phyloP scores from a whole-genome alignment of 108 stramenopile species.

The Skeletonema potamos region DNA sequence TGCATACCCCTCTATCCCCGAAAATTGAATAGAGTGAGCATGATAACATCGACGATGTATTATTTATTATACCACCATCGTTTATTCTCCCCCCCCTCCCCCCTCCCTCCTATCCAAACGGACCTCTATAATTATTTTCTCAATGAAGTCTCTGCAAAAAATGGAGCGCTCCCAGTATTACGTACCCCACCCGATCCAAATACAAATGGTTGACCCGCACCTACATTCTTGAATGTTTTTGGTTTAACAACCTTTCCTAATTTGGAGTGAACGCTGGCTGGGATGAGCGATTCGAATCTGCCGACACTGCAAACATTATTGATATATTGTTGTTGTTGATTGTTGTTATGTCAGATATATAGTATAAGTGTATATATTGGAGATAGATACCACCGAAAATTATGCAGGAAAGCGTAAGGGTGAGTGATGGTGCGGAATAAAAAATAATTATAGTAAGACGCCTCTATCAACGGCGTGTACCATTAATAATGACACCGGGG shows the following conservation, averaged over 20 bases:
- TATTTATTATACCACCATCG: no score
- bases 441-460: background rate
- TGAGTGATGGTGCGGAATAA: background rate
- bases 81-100: background rate
- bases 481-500: background rate
- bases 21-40: no score
- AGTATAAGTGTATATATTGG: background rate
- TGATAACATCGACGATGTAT: no score
- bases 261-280: conserved; percentile 18
- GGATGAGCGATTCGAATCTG: conserved; percentile 30
- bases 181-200: conserved; percentile 3
- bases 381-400: background rate
- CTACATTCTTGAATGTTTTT: conserved; percentile 17
- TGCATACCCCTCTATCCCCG: background rate
- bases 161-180: background rate
- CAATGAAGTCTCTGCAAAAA: conserved; percentile 29
- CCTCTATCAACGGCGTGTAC: background rate
- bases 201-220: conserved; percentile 19
- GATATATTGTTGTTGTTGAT: background rate
- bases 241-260: conserved; percentile 25
- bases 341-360: background rate
- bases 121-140: conserved; percentile 32
- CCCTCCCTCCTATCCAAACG: no score
- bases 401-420: background rate
- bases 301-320: conserved; percentile 3